Evolutionary conservation across 306 rosid species (phyloP), one percentile per base, ranked within the genome.

Genomic region (Vachellia pachyceras): DNA sequence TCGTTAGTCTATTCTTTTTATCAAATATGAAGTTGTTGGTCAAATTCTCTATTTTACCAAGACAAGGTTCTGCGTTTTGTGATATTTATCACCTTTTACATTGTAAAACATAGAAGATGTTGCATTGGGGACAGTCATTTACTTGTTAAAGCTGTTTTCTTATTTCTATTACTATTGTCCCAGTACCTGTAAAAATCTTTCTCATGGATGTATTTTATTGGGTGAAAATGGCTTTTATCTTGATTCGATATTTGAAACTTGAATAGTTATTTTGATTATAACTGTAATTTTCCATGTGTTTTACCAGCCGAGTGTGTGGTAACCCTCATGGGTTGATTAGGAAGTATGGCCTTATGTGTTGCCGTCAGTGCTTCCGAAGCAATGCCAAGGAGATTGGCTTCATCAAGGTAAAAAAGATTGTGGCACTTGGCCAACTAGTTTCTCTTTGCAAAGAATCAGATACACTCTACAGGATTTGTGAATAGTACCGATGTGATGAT

Each of bases 301-400:
- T 71, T 77, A 68, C 35, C 69, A 89, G 92, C 50, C 91, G 85
- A 0, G 91, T 91, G 52, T 91, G 94, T 22, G 92, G 91, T 35
- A 89, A 91, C 73, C 86, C 92, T 2, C 94, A 91, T 65, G 92
- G 90, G 1, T 69, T 91, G 85, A 91, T 91, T 74, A 73, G 92
- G 80, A 89, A 91, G 90, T 89, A 87, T 3, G 91, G 91, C 3
- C 87, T 91, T 15, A 91, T 85, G 91, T 91, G 94, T 33, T 91
- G 92, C 90, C 87, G 91, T 74, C 92, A 89, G 72, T 91, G 94
- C 89, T 91, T 91, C 90, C 89, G 90, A 35, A 89, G 94, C 86
- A 89, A 89, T 2, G 92, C 92, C 88, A 91, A 89, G 86, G 92
- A 91, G 81, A 68, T 68, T 40, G 52, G 73, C 73, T 68, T 68